A percentile compares a stretch with the other conserved stretches of the same genome.
Conservation (phyloP, 2,329 filamentous ascomycete genomes). For the Stagonosporopsis cucurbitacearum region DNA sequence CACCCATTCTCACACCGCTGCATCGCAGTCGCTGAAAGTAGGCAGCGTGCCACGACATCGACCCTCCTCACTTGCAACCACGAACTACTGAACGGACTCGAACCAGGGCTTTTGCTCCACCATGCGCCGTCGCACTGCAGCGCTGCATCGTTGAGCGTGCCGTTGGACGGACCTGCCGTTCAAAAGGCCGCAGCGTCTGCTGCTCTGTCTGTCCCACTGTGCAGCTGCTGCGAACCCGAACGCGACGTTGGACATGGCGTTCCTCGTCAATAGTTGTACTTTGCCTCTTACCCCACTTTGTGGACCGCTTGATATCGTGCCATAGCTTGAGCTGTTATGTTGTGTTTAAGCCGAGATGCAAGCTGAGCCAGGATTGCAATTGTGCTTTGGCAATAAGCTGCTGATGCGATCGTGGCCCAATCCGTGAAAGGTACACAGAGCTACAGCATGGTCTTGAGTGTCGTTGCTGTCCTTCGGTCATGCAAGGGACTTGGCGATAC, state of each 20-base stretch:
- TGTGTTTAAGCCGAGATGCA: neutral
- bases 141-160: neutral
- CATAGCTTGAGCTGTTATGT: neutral
- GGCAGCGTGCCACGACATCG: slow-evolving; percentile 14
- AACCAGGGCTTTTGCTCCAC: slow-evolving; percentile 6
- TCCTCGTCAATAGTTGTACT: slow-evolving; percentile 10
- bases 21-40: neutral
- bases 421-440: slow-evolving; percentile 6
- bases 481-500: slow-evolving; percentile 22
- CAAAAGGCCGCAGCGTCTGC: slow-evolving; percentile 13
- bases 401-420: neutral
- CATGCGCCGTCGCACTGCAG: slow-evolving; percentile 12
- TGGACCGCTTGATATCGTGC: slow-evolving; percentile 1
- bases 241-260: slow-evolving; percentile 12
- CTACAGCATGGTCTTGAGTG: slow-evolving; percentile 15
- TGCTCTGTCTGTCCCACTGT: slow-evolving; percentile 14
- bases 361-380: neutral
- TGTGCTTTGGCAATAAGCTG: neutral
- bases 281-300: slow-evolving; percentile 18
- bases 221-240: slow-evolving; percentile 13
- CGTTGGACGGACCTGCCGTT: slow-evolving; percentile 8
- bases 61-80: slow-evolving; percentile 7
- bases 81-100: slow-evolving; percentile 8
- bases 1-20: slow-evolving; percentile 17
- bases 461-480: slow-evolving; percentile 11